Percentiles rank a stretch among this genome's conserved stretches.
Evolutionary conservation across 768 basidiomycete genomes (phyloP).

Genomic region (Pholiota conissans): DNA sequence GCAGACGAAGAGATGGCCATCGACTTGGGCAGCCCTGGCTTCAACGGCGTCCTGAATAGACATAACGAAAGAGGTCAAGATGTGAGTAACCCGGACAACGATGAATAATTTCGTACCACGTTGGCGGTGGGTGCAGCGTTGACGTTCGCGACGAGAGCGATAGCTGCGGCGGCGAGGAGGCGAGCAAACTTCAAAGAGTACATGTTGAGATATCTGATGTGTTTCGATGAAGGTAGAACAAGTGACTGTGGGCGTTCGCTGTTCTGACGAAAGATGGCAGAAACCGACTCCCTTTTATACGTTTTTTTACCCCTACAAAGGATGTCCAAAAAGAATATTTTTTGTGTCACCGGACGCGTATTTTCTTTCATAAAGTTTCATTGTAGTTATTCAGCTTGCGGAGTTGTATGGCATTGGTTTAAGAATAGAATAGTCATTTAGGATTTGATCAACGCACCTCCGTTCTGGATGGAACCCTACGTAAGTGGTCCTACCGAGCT

Average conservation of each 20-base stretch:
- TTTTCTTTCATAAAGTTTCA: too few species aligned
- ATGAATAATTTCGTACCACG: too few species aligned
- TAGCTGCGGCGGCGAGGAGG: not conserved
- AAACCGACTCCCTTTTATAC: not conserved
- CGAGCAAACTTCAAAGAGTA: not conserved
- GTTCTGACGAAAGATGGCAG: not conserved
- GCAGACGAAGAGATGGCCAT: constrained; percentile 9
- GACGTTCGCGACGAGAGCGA: not conserved
- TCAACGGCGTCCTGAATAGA: not conserved
- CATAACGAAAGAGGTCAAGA: not conserved
- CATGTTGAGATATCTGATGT: not conserved
- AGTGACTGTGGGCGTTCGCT: not conserved
- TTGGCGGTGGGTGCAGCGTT: not conserved
- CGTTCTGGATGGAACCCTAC: too few species aligned
- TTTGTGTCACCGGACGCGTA: too few species aligned
- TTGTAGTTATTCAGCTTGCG: too few species aligned
- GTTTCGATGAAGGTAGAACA: not conserved
- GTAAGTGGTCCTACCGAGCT: too few species aligned
- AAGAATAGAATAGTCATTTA: too few species aligned
- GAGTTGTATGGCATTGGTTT: too few species aligned
- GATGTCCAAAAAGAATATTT: too few species aligned
- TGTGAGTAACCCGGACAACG: too few species aligned
- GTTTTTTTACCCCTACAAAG: not conserved
- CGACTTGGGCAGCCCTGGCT: not conserved
- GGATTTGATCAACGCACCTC: too few species aligned